These are phyloP conservation scores for Xylaria nigripes DNA, from an alignment of 495 filamentous ascomycete genomes.

Conservation along the genomic window DNA sequence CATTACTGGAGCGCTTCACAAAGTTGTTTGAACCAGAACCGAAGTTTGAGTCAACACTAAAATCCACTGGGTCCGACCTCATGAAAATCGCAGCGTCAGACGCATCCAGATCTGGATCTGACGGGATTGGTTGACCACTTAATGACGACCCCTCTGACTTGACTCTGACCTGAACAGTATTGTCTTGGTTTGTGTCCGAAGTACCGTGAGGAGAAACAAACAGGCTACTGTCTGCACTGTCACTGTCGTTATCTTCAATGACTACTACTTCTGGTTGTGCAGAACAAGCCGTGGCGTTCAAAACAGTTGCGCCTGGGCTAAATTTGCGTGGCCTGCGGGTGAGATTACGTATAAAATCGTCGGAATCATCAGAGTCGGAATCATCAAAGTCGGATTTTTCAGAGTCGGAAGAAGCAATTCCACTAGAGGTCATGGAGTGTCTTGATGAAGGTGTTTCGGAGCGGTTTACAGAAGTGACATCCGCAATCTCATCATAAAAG, in stretches of 20 bases:
- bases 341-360: not conserved
- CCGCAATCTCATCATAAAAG: slow-evolving; percentile 18
- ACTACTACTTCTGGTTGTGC: not conserved
- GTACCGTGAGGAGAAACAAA: no score
- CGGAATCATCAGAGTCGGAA: not conserved
- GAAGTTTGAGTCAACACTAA: not conserved
- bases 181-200: no score
- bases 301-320: no score
- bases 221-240: not conserved
- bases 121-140: no score
- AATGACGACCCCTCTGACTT: no score
- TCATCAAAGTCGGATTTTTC: no score
- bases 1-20: not conserved
- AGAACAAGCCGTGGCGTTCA: no score
- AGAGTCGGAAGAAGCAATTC: slow-evolving; percentile 5
- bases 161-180: no score
- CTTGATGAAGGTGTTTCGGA: slow-evolving; percentile 5
- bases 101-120: not conserved
- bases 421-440: not conserved
- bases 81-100: not conserved
- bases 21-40: not conserved
- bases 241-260: not conserved
- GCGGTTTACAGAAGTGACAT: not conserved
- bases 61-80: not conserved
- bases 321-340: no score